A percentile compares a stretch with the other conserved stretches of the same genome.
phyloP scores from a whole-genome alignment of 73 alveolate species.

The Blepharisma japonicum region DNA sequence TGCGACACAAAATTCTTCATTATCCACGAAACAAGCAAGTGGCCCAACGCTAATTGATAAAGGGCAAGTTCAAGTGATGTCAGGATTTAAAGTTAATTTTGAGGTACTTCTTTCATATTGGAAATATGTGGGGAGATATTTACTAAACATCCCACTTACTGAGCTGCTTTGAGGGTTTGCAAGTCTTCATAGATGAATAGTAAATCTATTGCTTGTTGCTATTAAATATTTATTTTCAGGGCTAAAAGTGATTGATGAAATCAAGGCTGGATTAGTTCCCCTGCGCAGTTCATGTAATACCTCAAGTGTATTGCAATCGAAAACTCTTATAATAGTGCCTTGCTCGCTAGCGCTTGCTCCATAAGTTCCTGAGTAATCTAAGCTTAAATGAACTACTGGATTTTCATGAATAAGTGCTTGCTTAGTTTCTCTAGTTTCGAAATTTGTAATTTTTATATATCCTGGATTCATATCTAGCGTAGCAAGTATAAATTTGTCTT shows the following conservation, averaged over 20 bases:
- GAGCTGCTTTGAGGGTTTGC: neutral
- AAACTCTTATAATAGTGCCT: constrained; percentile 86
- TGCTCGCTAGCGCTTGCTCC: constrained; percentile 88
- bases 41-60: constrained; percentile 1
- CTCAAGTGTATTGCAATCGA: constrained; percentile 53
- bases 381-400: constrained; percentile 67
- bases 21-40: neutral
- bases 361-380: constrained; percentile 75
- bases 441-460: constrained; percentile 66
- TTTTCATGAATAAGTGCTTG: constrained; percentile 52
- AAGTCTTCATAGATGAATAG: constrained; percentile 10
- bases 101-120: neutral
- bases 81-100: neutral
- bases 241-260: constrained; percentile 87
- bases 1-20: constrained; percentile 1
- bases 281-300: constrained; percentile 87
- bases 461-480: constrained; percentile 86
- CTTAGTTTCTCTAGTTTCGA: constrained; percentile 47
- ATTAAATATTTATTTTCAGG: constrained; percentile 52
- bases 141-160: neutral
- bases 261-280: constrained; percentile 92
- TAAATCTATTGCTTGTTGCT: constrained; percentile 9
- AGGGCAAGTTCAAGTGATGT: constrained; percentile 15
- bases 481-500: constrained; percentile 76
- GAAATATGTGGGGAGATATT: constrained; percentile 2